These are phyloP conservation scores for Alternaria burnsii DNA, from an alignment of 2,329 filamentous ascomycete species.

Conservation along the genomic window DNA sequence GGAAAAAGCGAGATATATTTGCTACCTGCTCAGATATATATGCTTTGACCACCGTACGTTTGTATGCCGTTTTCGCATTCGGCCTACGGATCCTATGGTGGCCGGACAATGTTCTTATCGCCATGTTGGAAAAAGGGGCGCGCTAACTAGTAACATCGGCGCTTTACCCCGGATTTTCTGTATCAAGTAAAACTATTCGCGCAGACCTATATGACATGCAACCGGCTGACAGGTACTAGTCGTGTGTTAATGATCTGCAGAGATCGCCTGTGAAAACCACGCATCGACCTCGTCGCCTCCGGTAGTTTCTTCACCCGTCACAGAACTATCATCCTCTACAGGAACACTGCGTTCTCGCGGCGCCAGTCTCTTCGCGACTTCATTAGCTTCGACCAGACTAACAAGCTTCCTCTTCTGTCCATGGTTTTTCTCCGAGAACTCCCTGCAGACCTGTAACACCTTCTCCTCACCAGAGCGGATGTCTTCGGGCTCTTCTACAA, in stretches of 20 bases:
- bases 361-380: conserved; percentile 65
- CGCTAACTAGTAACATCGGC: neutral
- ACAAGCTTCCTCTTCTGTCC: conserved; percentile 62
- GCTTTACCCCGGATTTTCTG: neutral
- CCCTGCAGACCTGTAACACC: conserved; percentile 52
- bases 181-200: neutral
- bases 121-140: neutral
- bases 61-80: neutral
- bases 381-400: conserved; percentile 67
- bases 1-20: too few species aligned
- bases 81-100: neutral
- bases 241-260: neutral
- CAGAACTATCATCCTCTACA: conserved; percentile 34
- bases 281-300: conserved; percentile 8
- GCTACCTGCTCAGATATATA: neutral
- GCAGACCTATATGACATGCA: neutral
- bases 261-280: neutral
- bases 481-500: conserved; percentile 23
- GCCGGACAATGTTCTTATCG: neutral
- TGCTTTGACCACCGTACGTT: neutral
- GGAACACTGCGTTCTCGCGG: conserved; percentile 62
- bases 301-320: conserved; percentile 38
- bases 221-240: neutral
- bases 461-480: conserved; percentile 16
- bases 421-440: conserved; percentile 32